A percentile compares a stretch with the other conserved stretches of the same genome.
These are phyloP conservation scores for Kuraishia floccosa DNA, from an alignment of 805 yeast species.

Conservation along the genomic window DNA sequence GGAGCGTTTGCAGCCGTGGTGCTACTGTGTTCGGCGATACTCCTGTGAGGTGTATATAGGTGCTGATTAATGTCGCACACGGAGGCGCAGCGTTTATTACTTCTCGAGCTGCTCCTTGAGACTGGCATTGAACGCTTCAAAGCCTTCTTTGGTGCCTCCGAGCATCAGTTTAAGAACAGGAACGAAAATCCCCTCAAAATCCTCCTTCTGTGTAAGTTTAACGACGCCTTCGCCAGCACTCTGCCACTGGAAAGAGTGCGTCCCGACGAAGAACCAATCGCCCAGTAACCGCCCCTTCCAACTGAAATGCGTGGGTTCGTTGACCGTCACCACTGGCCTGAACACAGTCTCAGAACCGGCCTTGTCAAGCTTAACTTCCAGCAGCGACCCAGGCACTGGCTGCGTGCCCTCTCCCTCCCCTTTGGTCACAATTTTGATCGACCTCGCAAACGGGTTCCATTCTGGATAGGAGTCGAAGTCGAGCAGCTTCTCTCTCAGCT, in stretches of 20 bases:
- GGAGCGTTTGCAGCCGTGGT: no score
- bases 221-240: background rate
- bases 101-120: background rate
- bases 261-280: background rate
- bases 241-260: background rate
- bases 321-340: background rate
- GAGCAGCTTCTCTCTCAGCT: background rate
- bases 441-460: background rate
- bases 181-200: background rate
- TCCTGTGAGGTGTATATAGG: no score
- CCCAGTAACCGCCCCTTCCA: background rate
- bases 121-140: background rate
- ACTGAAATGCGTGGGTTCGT: background rate
- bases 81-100: no score
- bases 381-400: background rate
- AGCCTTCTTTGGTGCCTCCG: background rate
- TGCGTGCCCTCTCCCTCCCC: background rate
- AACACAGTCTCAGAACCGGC: background rate
- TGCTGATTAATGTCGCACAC: no score
- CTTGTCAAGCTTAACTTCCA: background rate
- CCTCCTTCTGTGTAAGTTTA: background rate
- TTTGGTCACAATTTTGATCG: background rate
- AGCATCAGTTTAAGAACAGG: background rate
- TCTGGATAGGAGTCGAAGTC: background rate
- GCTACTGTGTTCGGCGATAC: no score